Evolutionary conservation across 1,284 basidiomycete genomes (phyloP), one percentile per base, ranked within the genome.

Genomic region (Fomitopsis betulina): DNA sequence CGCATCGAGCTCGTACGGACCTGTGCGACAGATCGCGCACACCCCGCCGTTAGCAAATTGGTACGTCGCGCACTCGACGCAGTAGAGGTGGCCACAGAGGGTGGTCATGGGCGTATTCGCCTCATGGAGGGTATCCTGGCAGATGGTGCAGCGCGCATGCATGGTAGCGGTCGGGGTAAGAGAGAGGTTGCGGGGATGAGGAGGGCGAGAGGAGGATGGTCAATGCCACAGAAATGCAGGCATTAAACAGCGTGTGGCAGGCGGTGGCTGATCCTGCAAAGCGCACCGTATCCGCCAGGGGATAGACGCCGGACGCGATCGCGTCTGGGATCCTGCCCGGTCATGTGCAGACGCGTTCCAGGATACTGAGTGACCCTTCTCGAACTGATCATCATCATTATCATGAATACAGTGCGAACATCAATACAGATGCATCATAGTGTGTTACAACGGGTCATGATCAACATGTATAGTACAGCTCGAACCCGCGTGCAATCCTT

Each of bases 1-100:
- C 49, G 32, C 49, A 27, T 51, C 49, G 49, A 51, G 49, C 49
- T 51, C 49, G 49, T 51, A 51, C 32, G 49, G 49, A 12, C 49
- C 47, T 3, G 30, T 63, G 38, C 68, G 64, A 39, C 70, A 70
- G 5, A 67, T 58, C 15, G 65, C 62, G 53, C 70, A 71, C 61
- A 61, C 2, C 57, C 52, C 25, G 61, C 60, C 19, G 52, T 58
- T 58, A 19, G 56, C 50, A 58, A 71, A 69, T 42, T 64, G 61
- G 56, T 66, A 69, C 0, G 68, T 65, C 17, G 68, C 65, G 43
- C 70, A 71, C 35, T 67, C 66, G 2, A 63, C 40, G 51, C 70
- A 71, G 57, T 68, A 71, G 51, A 70, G 62, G 54, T 71, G 68
- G 38, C 68, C 68, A 37, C 70, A 71, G n/a, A 53, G 54, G n/a